These are phyloP conservation scores for Sideroxylon spinosum DNA, from an alignment of 179 eudicot species.

Conservation along the genomic window DNA sequence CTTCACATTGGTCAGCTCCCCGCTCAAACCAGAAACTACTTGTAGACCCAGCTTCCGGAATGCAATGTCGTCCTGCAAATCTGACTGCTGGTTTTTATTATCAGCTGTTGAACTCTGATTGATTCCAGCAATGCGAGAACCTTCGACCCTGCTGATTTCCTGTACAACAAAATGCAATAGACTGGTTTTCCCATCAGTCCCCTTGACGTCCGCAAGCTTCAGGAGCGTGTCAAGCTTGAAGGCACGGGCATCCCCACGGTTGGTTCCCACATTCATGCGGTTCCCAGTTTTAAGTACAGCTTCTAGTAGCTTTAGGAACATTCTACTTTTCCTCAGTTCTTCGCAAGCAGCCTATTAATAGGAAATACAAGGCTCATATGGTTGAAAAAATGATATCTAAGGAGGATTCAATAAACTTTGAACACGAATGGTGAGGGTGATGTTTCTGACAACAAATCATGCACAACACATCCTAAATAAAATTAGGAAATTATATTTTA, in stretches of 20 bases:
- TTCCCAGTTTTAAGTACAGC: slow-evolving; percentile 92
- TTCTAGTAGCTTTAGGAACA: slow-evolving; percentile 88
- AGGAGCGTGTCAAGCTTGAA: slow-evolving; percentile 96
- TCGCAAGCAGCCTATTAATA: slow-evolving; percentile 69
- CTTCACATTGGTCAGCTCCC: slow-evolving; percentile 77
- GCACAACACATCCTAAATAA: not conserved
- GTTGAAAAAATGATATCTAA: not conserved
- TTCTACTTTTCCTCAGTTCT: slow-evolving; percentile 77
- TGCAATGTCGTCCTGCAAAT: slow-evolving; percentile 53
- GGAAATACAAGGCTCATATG: not conserved
- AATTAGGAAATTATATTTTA: slow-evolving; percentile 17
- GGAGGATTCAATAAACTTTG: no score
- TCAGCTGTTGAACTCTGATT: slow-evolving; percentile 14
- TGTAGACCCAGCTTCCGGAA: slow-evolving; percentile 68
- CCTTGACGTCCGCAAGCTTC: slow-evolving; percentile 85
- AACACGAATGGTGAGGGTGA: not conserved
- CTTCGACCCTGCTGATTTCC: slow-evolving; percentile 77
- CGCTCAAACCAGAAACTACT: slow-evolving; percentile 66
- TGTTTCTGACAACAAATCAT: not conserved
- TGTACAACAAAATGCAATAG: slow-evolving; percentile 93
- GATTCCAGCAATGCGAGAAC: slow-evolving; percentile 48
- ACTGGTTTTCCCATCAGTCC: slow-evolving; percentile 82
- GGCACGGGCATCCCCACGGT: slow-evolving; percentile 89
- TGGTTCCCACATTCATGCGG: slow-evolving; percentile 92
- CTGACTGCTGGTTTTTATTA: slow-evolving; percentile 20